Percentiles rank a stretch among this genome's conserved stretches.
Evolutionary conservation across 192 early-diverging fungal species (phyloP).

Genomic region (Phlyctochytrium planicorne): DNA sequence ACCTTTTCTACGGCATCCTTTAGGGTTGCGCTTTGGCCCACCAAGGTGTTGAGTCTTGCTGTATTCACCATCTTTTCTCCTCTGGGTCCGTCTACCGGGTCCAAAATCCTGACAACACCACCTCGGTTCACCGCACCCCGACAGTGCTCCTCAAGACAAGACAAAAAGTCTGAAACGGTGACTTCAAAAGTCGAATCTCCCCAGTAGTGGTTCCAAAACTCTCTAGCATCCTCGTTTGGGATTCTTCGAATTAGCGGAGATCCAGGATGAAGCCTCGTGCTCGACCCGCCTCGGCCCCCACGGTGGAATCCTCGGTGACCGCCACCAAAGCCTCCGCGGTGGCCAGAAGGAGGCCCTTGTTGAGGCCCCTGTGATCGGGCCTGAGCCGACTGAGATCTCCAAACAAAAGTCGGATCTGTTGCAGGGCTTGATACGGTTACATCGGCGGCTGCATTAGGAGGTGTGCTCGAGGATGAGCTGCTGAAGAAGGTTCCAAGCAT

Average conservation of each 20-base stretch:
- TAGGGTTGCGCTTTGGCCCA: neutral
- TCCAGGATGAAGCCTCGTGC: neutral
- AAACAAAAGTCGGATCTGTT: too few relatives aligned
- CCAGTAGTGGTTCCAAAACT: slow-evolving; percentile 8
- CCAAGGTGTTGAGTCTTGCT: neutral
- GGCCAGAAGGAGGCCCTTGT: neutral
- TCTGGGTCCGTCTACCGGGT: neutral
- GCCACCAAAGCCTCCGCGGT: slow-evolving; percentile 4
- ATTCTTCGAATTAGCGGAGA: neutral
- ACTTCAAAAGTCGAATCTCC: neutral
- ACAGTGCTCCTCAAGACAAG: neutral
- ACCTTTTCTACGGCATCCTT: neutral
- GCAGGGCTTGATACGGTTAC: too few relatives aligned
- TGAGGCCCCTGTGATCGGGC: neutral
- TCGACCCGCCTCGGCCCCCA: neutral
- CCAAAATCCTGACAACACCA: neutral
- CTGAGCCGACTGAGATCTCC: neutral
- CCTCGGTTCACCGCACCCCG: neutral
- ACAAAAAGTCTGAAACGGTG: slow-evolving; percentile 1
- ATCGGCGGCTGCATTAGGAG: too few relatives aligned
- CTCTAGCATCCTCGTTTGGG: neutral
- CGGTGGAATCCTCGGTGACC: neutral
- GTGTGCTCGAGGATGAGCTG: too few relatives aligned
- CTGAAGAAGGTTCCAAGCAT: too few relatives aligned
- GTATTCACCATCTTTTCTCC: slow-evolving; percentile 1